Evolutionary conservation across 1,284 basidiomycete species (phyloP), one percentile per base, ranked within the genome.

Genomic region (Stereum hirsutum): DNA sequence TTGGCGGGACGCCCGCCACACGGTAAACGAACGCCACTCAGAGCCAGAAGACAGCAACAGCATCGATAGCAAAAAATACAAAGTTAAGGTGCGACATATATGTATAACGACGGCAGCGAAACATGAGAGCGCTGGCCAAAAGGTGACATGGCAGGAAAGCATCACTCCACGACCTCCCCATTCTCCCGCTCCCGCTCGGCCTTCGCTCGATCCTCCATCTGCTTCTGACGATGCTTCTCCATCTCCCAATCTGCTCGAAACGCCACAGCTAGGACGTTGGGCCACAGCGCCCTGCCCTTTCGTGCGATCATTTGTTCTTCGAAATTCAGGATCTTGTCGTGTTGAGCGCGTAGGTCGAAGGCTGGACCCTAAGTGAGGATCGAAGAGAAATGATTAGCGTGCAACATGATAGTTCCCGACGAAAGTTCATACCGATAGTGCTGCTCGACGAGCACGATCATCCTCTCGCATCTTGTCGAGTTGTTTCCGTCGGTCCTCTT

Each of bases 401-500:
- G n/a, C 15, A 25, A 39, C 32, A 42, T 28, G 44, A 38, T 23
- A 39, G 17, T 15, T 7, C 2, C 12, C 41, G 1, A 26, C 43
- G 39, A 32, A 34, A 41, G 30, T 28, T 41, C 21, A 32, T 43
- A 84, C 83, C 41, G 68, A 64, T 53, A 81, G 76, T 31, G 68
- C 64, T 17, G 62, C 61, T 10, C 81, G 72, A 49, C 72, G 79
- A 1, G 69, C 72, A 49, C 71, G 70, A 21, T 79, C 79, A 40
- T 85, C 85, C 33, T 86, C 79, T 44, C 80, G 70, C 77, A 85
- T 74, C 55, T 68, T 75, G 52, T 81, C 69, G 47, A 88, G 54
- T 49, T 87, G 78, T 52, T 72, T 80, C 44, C 75, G 69, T 34
- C 81, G 68, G 51, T 84, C 81, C 49, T 83, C 77, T 49, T 80